These are phyloP conservation scores for Xylaria scruposa DNA, from an alignment of 495 filamentous ascomycete species.

Conservation along the genomic window DNA sequence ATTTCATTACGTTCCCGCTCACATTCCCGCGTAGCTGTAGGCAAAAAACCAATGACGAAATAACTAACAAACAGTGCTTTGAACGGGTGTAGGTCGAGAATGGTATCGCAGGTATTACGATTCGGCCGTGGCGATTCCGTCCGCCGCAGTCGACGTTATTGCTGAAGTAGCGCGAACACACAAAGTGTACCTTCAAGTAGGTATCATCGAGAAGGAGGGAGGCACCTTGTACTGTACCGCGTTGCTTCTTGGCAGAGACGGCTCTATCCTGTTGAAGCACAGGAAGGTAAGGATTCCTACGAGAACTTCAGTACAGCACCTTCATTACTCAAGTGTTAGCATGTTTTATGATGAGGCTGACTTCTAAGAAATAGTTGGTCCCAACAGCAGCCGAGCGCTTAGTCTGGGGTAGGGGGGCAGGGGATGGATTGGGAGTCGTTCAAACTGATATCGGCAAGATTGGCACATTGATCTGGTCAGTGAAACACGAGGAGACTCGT, in stretches of 20 bases:
- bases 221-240: constrained; percentile 50
- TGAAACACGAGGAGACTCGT: neutral
- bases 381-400: constrained; percentile 50
- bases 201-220: constrained; percentile 52
- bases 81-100: constrained; percentile 39
- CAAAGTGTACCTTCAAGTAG: constrained; percentile 44
- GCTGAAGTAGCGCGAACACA: constrained; percentile 43
- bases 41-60: neutral
- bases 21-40: neutral
- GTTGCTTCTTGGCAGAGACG: constrained; percentile 45
- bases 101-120: constrained; percentile 53
- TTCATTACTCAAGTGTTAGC: neutral
- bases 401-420: constrained; percentile 51
- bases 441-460: constrained; percentile 50
- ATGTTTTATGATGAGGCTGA: neutral
- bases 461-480: constrained; percentile 52
- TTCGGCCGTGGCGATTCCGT: constrained; percentile 44
- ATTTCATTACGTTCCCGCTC: neutral
- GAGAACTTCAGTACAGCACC: neutral
- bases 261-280: constrained; percentile 45
- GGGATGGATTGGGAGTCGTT: constrained; percentile 48
- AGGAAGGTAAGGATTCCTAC: constrained; percentile 41
- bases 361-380: constrained; percentile 38
- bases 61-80: neutral
- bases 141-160: constrained; percentile 45